Percentiles rank a stretch among this genome's conserved stretches.
Conservation (phyloP, 1,284 basidiomycete genomes). For the Gymnopus androsaceus region DNA sequence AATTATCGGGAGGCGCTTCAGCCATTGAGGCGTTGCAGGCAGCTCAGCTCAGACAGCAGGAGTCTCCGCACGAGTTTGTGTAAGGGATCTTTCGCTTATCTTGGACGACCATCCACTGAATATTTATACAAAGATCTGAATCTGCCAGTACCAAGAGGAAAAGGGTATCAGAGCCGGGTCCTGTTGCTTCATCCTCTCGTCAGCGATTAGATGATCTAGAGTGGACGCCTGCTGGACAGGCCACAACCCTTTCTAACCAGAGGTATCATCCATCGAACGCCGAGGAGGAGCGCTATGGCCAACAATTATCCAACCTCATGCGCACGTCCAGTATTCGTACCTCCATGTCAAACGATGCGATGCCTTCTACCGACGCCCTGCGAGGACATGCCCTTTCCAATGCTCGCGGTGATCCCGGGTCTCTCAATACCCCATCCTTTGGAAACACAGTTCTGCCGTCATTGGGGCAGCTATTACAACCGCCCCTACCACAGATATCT, state of each 20-base stretch:
- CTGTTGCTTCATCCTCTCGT: conserved; percentile 8
- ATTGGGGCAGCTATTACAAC: not conserved
- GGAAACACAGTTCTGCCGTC: not conserved
- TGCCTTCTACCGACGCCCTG: not conserved
- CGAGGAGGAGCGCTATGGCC: not conserved
- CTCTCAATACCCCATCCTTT: not conserved
- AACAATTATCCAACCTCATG: conserved; percentile 3
- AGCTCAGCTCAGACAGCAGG: conserved; percentile 2
- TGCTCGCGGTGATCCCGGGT: not conserved
- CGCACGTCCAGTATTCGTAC: conserved; percentile 12
- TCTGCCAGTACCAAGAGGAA: conserved; percentile 6
- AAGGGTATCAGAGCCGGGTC: not conserved
- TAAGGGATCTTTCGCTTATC: not conserved
- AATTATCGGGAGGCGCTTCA: conserved; percentile 8
- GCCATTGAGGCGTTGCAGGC: conserved; percentile 14
- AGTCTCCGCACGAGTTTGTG: not conserved
- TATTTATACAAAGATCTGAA: not conserved
- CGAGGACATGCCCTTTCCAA: not conserved
- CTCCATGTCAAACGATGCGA: conserved; percentile 5
- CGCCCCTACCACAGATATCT: conserved; percentile 15
- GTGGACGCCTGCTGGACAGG: conserved; percentile 1
- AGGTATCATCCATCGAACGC: not conserved
- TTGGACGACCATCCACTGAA: not conserved
- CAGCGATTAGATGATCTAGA: conserved; percentile 10
- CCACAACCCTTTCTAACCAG: not conserved